Conservation (phyloP, 805 yeast genomes). For the Wickerhamiella qilinensis region DNA sequence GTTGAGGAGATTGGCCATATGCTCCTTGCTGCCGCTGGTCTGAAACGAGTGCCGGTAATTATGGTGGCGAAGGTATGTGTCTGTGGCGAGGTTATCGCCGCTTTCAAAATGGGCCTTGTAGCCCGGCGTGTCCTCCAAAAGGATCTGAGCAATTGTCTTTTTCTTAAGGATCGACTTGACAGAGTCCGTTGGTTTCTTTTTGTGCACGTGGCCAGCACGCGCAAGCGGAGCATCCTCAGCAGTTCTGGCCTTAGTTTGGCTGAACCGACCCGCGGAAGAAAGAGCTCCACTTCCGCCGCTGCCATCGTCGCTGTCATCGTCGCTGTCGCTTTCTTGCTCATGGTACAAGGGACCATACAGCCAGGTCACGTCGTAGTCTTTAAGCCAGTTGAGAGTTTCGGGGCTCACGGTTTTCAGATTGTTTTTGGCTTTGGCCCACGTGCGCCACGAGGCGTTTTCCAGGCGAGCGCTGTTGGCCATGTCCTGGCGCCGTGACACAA, state of each 20-base stretch:
- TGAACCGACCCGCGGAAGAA: not conserved
- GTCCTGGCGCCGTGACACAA: slow-evolving; percentile 65
- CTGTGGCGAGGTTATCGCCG: slow-evolving; percentile 3
- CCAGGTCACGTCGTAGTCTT: slow-evolving; percentile 96
- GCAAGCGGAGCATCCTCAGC: slow-evolving; percentile 1
- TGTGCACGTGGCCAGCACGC: slow-evolving; percentile 62
- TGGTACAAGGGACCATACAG: slow-evolving; percentile 75
- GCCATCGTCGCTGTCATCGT: not conserved
- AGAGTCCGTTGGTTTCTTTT: slow-evolving; percentile 46
- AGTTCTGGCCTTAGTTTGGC: slow-evolving; percentile 21
- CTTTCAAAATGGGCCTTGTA: not conserved
- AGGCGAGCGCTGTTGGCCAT: slow-evolving; percentile 68
- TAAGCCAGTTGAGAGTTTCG: slow-evolving; percentile 85
- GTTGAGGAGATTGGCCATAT: slow-evolving; percentile 20
- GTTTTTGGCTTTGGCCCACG: slow-evolving; percentile 75
- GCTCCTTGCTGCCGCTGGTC: slow-evolving; percentile 16
- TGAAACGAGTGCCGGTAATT: slow-evolving; percentile 22
- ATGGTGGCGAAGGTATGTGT: slow-evolving; percentile 24
- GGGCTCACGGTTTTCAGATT: slow-evolving; percentile 68
- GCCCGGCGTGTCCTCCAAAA: slow-evolving; percentile 29
- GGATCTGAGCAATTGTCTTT: slow-evolving; percentile 66
- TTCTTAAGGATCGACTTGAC: slow-evolving; percentile 80
- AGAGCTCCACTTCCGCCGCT: not conserved
- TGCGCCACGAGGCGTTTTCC: slow-evolving; percentile 84
- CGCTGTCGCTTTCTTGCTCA: slow-evolving; percentile 18